Conservation (phyloP, 208 protist species). For the Leishmania lainsoni region DNA sequence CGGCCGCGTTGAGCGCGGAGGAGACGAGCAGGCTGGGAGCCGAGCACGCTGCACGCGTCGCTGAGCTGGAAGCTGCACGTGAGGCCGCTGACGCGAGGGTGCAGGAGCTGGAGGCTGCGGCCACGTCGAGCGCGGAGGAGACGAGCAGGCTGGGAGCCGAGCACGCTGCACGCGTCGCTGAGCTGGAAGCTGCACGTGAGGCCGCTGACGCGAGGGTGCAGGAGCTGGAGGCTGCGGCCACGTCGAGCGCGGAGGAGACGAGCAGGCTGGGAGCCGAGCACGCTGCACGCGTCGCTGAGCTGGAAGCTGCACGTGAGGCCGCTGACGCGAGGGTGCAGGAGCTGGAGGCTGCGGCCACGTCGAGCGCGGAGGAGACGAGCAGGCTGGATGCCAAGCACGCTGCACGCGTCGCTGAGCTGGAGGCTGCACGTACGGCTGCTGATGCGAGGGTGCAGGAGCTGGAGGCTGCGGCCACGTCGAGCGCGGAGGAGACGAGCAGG, state of each 20-base stretch:
- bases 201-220: background rate
- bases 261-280: constrained; percentile 7
- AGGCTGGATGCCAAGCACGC: constrained; percentile 5
- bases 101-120: background rate
- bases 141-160: background rate
- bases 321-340: constrained; percentile 2
- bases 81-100: background rate
- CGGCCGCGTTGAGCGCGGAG: too few relatives aligned
- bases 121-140: background rate
- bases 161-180: background rate
- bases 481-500: background rate
- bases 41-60: background rate
- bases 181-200: background rate
- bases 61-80: background rate
- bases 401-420: background rate
- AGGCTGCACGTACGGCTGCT: background rate
- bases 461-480: background rate
- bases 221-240: constrained; percentile 9
- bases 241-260: background rate
- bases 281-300: background rate
- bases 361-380: background rate
- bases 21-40: background rate
- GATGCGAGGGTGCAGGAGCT: constrained; percentile 6
- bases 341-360: constrained; percentile 1
- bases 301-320: constrained; percentile 5